Base-by-base conservation (phyloP, 129 eudicot genomes). In the Flaveria brownii region DNA sequence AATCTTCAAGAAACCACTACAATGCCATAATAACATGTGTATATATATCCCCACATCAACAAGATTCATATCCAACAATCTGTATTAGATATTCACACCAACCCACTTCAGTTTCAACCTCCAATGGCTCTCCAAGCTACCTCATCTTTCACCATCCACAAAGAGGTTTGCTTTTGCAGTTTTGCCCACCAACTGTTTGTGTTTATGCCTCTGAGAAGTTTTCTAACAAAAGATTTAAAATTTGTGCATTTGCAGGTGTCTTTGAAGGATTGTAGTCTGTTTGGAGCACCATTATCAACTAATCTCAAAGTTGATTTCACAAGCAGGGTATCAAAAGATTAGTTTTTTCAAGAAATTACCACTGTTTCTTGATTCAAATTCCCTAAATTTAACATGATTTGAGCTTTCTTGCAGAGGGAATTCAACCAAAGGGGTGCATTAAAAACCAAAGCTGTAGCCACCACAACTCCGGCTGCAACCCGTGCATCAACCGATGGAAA, bases 81-180 rank as follows among this genome's bases (percentile, higher is more conserved):
- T 61, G 61, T n/a, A 16, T 73, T 42, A 77, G 75, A 82, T 82
- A 77, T 71, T 71, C 65, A 64, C 69, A 61, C 15, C 12, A 69
- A 23, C 28, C 25, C 72, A 49, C 61, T 42, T 78, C 70, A 47
- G 20, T 30, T 65, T 13, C 13, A 16, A 81, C 39, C 70, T 81
- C 52, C 79, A 65, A 91, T 91, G 97, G 92, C 97, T 61, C 86
- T 91, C 17, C 97, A 91, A 73, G 88, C 97, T 74, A 79, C 94
- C 72, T 73, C 94, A 57, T 73, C 73, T 80, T 80, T 73, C 74
- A 45, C 79, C 84, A 79, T 86, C 50, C 87, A 85, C 89, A 88
- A 86, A 73, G 79, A 73, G 83, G 83, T 79, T 79, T 62, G 55
- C 9, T 60, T 54, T 12, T 45, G 25, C 41, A 36, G 9, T 55